Evolutionary conservation across 2,329 filamentous ascomycete species (phyloP), one percentile per base, ranked within the genome.

Genomic region (Juglanconis juglandina): DNA sequence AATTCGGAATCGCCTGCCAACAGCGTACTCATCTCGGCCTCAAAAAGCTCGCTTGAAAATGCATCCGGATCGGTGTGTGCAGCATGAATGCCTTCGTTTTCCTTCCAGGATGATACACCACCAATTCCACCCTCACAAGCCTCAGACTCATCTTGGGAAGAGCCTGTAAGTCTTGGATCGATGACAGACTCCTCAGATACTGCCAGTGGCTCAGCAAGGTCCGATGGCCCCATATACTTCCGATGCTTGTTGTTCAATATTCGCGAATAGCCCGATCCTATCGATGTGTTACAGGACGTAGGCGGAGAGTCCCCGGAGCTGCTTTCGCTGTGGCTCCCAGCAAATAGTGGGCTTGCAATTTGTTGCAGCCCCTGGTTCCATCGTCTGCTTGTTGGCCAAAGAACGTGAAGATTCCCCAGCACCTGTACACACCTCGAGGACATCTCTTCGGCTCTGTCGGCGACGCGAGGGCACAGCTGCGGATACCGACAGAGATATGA

Each of bases 401-500:
- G 58, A 30, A 50, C 50, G 55, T 68, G 64, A 14, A 68, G 63
- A 41, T 65, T 64, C 32, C 51, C 51, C 11, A 68, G 57, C 41
- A 68, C 65, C 39, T 60, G 58, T 35, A 68, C 62, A 1, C 66
- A 62, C 10, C 60, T 51, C 35, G 66, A 35, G 0, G 63, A 64
- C 61, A 73, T 72, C 8, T 34, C 59, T 51, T 72, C 68, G 4
- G 70, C 69, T 35, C 60, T 60, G 17, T 59, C 56, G 0, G 69
- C 66, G 3, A 69, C 56, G 6, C 55, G 63, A 30, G 67, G 68
- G 52, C 69, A 72, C n/a, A 72, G 64, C 33, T 64, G 62, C 5
- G 71, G 71, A 53, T 69, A 66, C 11, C 68, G 68, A 66, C 67
- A 70, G 2, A 75, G 67, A 49, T 71, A 69, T 1, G 64, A 64